A percentile compares a stretch with the other conserved stretches of the same genome.
These are phyloP conservation scores for Lipomyces lipofer DNA, from an alignment of 805 yeast species.

Conservation along the genomic window DNA sequence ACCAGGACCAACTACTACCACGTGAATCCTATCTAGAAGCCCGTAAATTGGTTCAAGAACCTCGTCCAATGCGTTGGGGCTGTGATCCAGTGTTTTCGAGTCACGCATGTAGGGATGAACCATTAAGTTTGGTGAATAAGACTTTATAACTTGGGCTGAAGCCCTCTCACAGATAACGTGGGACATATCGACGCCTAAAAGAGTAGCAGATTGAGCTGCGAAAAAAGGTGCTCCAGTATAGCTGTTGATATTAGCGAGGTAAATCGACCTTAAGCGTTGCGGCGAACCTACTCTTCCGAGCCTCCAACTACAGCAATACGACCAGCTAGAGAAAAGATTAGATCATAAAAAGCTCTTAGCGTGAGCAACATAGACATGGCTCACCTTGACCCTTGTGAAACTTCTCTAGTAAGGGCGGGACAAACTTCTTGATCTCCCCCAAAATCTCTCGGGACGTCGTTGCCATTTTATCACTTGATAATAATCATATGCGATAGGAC, in stretches of 20 bases:
- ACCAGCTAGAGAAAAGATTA: conserved; percentile 51
- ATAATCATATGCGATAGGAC: too few species aligned
- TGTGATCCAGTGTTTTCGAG: conserved; percentile 30
- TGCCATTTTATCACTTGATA: too few species aligned
- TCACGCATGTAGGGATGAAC: conserved; percentile 87
- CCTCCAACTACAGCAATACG: conserved; percentile 88
- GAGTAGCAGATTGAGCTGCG: conserved; percentile 79
- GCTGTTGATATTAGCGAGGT: conserved; percentile 35
- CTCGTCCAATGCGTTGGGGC: conserved; percentile 13
- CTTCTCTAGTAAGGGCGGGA: conserved; percentile 72
- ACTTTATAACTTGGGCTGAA: conserved; percentile 80
- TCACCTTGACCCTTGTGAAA: conserved; percentile 84
- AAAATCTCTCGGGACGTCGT: conserved; percentile 47
- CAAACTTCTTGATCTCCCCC: conserved; percentile 51
- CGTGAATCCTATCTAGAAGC: conserved; percentile 69
- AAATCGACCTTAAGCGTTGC: not conserved
- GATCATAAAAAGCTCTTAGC: not conserved
- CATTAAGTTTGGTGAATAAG: conserved; percentile 91
- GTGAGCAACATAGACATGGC: too few species aligned
- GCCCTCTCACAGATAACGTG: conserved; percentile 81
- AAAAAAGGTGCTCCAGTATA: conserved; percentile 97
- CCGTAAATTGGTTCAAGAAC: conserved; percentile 58
- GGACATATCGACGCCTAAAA: conserved; percentile 83
- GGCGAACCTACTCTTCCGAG: conserved; percentile 63
- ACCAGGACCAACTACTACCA: conserved; percentile 90